Conservation (phyloP, 768 basidiomycete genomes). For the Leccinellum albellum region DNA sequence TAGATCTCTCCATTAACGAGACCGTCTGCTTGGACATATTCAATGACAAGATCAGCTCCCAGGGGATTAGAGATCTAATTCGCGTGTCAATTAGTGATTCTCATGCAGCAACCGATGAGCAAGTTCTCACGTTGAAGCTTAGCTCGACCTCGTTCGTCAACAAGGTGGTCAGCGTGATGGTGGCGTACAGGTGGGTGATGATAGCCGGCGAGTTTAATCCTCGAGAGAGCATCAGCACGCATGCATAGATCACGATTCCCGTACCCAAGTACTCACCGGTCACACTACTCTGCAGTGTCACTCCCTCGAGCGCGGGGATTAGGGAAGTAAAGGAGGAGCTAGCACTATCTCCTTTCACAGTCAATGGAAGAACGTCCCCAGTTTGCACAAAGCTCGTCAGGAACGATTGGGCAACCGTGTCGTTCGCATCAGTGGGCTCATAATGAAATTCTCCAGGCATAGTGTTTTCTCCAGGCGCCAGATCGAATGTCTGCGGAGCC, state of each 20-base stretch:
- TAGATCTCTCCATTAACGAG: slow-evolving; percentile 50
- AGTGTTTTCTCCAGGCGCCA: slow-evolving; percentile 55
- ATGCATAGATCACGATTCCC: background rate
- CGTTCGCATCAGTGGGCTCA: slow-evolving; percentile 58
- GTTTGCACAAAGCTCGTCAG: slow-evolving; percentile 57
- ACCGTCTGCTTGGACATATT: slow-evolving; percentile 54
- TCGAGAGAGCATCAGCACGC: background rate
- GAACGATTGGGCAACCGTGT: slow-evolving; percentile 62
- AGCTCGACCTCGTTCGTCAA: slow-evolving; percentile 47
- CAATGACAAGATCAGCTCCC: slow-evolving; percentile 52
- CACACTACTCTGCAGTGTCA: slow-evolving; percentile 48
- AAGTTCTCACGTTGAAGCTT: slow-evolving; percentile 51
- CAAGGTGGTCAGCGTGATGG: slow-evolving; percentile 49
- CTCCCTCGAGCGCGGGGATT: slow-evolving; percentile 48
- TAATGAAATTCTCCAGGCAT: slow-evolving; percentile 64
- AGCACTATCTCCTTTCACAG: slow-evolving; percentile 54
- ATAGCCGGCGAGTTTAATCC: slow-evolving; percentile 53
- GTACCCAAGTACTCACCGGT: slow-evolving; percentile 33
- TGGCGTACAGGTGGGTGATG: slow-evolving; percentile 53
- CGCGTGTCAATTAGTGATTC: background rate
- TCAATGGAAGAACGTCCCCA: slow-evolving; percentile 42
- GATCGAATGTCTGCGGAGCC: slow-evolving; percentile 44
- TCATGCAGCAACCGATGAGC: background rate
- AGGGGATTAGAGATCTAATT: slow-evolving; percentile 53
- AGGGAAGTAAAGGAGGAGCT: slow-evolving; percentile 65